A percentile compares a stretch with the other conserved stretches of the same genome.
Evolutionary conservation across 1,139 yeast genomes (phyloP).

Genomic region (Kodamaea fungicola): DNA sequence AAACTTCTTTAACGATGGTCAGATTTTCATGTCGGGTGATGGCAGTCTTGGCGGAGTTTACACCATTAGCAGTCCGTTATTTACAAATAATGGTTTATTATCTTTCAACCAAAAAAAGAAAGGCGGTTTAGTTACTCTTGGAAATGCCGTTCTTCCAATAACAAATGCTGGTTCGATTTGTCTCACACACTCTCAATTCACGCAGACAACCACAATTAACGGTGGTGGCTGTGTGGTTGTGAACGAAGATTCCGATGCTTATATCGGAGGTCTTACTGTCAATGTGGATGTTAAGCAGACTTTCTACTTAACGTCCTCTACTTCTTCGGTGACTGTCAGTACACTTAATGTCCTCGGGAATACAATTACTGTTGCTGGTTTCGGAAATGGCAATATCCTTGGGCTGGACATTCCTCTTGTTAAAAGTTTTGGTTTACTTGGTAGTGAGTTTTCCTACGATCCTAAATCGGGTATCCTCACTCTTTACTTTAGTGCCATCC

Average conservation of each 20-base stretch:
- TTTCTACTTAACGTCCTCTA: conserved; percentile 10
- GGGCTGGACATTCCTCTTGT: conserved; percentile 17
- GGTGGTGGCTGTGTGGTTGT: conserved; percentile 16
- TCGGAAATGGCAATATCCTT: conserved; percentile 26
- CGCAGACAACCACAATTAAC: conserved; percentile 10
- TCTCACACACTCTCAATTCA: conserved; percentile 10
- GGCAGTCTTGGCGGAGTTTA: conserved; percentile 17
- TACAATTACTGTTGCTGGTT: conserved; percentile 25
- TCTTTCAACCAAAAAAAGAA: conserved; percentile 21
- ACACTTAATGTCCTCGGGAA: conserved; percentile 14
- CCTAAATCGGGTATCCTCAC: conserved; percentile 15
- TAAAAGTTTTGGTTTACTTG: conserved; percentile 8
- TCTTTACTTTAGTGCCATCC: conserved; percentile 4
- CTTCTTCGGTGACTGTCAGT: conserved; percentile 13
- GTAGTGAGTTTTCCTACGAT: conserved; percentile 9
- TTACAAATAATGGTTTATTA: conserved; percentile 26
- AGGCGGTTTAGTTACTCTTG: conserved; percentile 19
- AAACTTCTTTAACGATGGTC: conserved; percentile 25
- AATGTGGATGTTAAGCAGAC: conserved; percentile 11
- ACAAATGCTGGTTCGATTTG: conserved; percentile 15
- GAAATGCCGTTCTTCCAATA: conserved; percentile 17
- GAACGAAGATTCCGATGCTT: conserved; percentile 8
- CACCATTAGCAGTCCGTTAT: conserved; percentile 18
- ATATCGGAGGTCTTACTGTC: conserved; percentile 9
- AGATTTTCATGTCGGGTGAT: conserved; percentile 24